A percentile compares a stretch with the other conserved stretches of the same genome.
These are phyloP conservation scores for Zygoascus sp. DNA, from an alignment of 1,139 yeast species.

Conservation along the genomic window DNA sequence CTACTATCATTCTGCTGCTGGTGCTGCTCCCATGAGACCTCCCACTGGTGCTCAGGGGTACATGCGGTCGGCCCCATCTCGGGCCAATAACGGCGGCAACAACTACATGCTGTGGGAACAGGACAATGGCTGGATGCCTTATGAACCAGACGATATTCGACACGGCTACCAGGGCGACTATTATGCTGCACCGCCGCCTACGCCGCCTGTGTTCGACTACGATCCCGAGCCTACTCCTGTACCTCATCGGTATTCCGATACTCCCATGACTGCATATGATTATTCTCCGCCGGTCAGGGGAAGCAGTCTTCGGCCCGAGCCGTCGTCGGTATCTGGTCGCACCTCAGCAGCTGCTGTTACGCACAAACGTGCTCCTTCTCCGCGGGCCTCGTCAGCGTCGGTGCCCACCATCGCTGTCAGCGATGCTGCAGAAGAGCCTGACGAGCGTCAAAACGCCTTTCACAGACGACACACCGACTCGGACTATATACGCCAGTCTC, in stretches of 20 bases:
- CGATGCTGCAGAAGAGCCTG: background rate
- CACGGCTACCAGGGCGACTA: background rate
- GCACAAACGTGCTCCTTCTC: background rate
- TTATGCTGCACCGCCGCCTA: background rate
- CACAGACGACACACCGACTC: slow-evolving; percentile 3
- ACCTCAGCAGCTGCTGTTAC: no score
- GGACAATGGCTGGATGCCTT: background rate
- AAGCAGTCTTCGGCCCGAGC: background rate
- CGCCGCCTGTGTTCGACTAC: background rate
- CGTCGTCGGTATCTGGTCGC: background rate
- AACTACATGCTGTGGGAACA: background rate
- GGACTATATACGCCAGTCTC: background rate
- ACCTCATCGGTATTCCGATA: background rate
- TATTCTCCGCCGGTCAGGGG: background rate
- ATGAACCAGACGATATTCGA: background rate
- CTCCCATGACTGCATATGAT: background rate
- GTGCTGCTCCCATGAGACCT: slow-evolving; percentile 5
- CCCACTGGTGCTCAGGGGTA: slow-evolving; percentile 4
- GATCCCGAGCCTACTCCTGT: background rate
- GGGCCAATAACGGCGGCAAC: background rate
- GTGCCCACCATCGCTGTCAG: background rate
- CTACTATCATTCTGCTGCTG: slow-evolving; percentile 2
- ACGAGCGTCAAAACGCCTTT: slow-evolving; percentile 8
- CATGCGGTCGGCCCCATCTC: background rate
- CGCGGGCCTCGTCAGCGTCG: slow-evolving; percentile 1